Conservation (phyloP, 805 yeast species). For the Cephaloascus albidus region DNA sequence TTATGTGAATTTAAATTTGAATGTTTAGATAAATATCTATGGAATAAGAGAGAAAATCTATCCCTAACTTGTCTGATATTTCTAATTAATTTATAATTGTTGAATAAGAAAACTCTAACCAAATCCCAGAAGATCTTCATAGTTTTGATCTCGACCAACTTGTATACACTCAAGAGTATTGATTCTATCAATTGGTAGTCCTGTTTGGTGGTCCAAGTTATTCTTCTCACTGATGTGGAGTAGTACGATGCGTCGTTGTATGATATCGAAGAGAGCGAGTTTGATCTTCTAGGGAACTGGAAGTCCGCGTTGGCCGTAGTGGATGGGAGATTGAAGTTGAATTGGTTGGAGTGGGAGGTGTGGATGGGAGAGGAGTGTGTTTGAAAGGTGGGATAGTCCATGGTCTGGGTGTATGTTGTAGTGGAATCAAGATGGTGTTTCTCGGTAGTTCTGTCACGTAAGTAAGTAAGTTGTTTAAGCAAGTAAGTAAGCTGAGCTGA, state of each 20-base stretch:
- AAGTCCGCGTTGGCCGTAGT: not conserved
- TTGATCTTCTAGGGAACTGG: not conserved
- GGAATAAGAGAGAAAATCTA: not conserved
- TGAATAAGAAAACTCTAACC: not conserved
- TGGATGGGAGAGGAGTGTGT: not conserved
- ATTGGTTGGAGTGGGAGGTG: not conserved
- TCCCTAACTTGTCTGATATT: not conserved
- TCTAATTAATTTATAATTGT: not conserved
- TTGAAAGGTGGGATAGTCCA: not conserved
- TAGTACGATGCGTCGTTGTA: not conserved
- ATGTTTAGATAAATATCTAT: not conserved
- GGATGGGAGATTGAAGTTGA: not conserved
- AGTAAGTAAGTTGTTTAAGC: too few species aligned
- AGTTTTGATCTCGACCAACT: not conserved
- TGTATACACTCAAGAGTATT: not conserved
- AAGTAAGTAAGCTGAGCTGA: too few species aligned
- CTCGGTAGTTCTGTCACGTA: too few species aligned
- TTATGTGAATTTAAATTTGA: not conserved
- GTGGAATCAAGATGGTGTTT: too few species aligned
- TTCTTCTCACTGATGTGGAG: not conserved
- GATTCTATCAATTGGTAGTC: not conserved
- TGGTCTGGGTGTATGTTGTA: not conserved
- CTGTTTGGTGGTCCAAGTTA: not conserved
- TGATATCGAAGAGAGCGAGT: not conserved
- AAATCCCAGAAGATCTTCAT: conserved; percentile 1